Evolutionary conservation across 225 moss, liverwort and hornwort genomes (phyloP), one percentile per base, ranked within the genome.

Genomic region (Anthoceros angustus): DNA sequence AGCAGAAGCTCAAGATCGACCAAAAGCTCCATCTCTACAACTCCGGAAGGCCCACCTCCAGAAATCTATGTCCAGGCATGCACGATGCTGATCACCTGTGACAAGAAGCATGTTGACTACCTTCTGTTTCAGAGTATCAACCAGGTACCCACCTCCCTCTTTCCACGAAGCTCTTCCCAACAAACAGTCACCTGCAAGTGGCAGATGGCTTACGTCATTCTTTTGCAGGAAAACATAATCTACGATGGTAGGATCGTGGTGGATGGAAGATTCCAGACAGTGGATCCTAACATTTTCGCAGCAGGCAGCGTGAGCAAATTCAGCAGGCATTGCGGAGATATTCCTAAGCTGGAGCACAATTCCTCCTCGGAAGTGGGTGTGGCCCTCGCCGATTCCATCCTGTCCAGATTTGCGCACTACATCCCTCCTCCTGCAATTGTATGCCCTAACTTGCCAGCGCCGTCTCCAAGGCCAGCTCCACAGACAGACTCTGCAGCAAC

Each of bases 201-300:
- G 24, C 11, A 63, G 24, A 63, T 63, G 7, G 7, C 24, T 63
- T 15, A 40, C 23, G 2, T n/a, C 12, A 5, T 4, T 41, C 43
- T 41, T 18, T 1, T 25, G 16, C 75, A 83, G 83, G 83, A 70
- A 65, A 72, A 70, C 7, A 71, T 83, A 0, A 73, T 83, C 42
- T 80, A 80, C 60, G 83, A 83, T 25, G 71, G 83, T n/a, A 70
- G 77, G 2, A 72, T 83, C 50, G 69, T 83, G 45, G 80, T 83
- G 15, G 83, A 83, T 23, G 80, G 80, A 32, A 43, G 65, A 42
- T 83, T 83, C 21, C 79, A 75, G 39, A 83, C 83, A 63, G 80
- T 79, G 42, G 83, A 83, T 40, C 74, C 74, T n/a, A 46, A 70
- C 0, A 83, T 83, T 9, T 79, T 83, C 55, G 80, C 83, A 7